Percentiles rank a stretch among this genome's conserved stretches.
phyloP scores from a whole-genome alignment of 2,329 filamentous ascomycete genomes.

The Dothistroma pini region DNA sequence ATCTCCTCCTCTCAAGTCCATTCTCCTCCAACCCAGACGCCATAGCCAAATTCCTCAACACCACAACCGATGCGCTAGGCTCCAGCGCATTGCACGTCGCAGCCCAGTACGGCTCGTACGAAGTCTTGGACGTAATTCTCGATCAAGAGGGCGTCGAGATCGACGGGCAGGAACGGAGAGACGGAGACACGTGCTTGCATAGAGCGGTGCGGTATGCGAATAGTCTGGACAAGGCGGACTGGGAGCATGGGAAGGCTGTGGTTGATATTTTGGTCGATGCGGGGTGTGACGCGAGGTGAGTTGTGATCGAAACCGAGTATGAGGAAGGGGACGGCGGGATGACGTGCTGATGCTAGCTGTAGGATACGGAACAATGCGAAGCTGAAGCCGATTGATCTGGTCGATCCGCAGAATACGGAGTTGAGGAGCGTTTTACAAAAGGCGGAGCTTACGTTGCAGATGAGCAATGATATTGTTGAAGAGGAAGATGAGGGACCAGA shows the following conservation, averaged over 20 bases:
- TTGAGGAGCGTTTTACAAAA: constrained; percentile 63
- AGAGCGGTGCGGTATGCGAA: constrained; percentile 75
- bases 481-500: constrained; percentile 41
- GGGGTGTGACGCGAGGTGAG: constrained; percentile 58
- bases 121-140: constrained; percentile 75
- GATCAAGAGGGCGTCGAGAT: constrained; percentile 84
- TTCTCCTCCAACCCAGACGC: constrained; percentile 53
- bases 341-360: not conserved
- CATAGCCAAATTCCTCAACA: constrained; percentile 77
- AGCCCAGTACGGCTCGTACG: constrained; percentile 79
- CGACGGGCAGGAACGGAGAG: constrained; percentile 67
- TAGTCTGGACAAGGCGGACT: constrained; percentile 59
- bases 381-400: constrained; percentile 67
- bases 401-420: constrained; percentile 64
- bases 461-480: constrained; percentile 47
- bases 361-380: constrained; percentile 67
- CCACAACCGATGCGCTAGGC: constrained; percentile 78
- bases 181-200: constrained; percentile 77
- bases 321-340: not conserved
- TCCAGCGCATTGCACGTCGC: constrained; percentile 89
- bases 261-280: constrained; percentile 81
- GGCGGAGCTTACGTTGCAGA: constrained; percentile 62
- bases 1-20: constrained; percentile 58
- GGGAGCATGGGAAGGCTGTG: constrained; percentile 62
- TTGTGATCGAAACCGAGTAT: not conserved